Base-by-base conservation (phyloP, 106 monocot species). In the Acorus calamus region DNA sequence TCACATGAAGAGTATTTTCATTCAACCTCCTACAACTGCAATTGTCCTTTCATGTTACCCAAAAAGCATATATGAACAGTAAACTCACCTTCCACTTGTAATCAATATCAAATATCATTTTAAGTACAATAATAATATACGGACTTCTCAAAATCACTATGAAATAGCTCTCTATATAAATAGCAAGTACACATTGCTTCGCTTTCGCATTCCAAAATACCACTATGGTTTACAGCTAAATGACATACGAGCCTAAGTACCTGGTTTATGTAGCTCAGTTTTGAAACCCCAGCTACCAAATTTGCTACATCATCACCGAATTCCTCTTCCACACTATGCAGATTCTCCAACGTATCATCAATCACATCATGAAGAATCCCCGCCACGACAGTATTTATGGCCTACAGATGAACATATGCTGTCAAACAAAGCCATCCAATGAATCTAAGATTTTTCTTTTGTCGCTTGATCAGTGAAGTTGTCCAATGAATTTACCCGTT, bases 351-450 rank as follows among this genome's bases (percentile, higher is more conserved):
- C 59, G 94, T 94, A 52, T 94, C 94, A 80, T 94, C 94, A 68
- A 89, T 73, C 44, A 94, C 94, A 86, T 94, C 94, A 80, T 94
- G 94, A 61, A 89, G 94, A 73, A 94, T 89, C 56, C 94, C 94
- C 68, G 94, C 94, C 52, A 94, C 79, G 78, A 94, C 81, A 45
- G 94, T 94, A 64, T 89, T 79, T 46, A 94, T 72, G 71, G 94
- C 94, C 94, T 94, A 69, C 14, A 68, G 41, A 8, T 48, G 13
- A 63, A 66, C 42, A 46, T 8, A 58, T 51, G 14, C 12, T 6
- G 41, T 13, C 10, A 63, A 59, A 14, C 42, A 49, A 50, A 52
- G 10, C 28, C 28, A 28, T 28, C 28, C 28, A 28, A 28, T 28
- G 28, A 28, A 28, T 28, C 28, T 1, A 28, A 28, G 28, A 28